Evolutionary conservation across 768 basidiomycete species (phyloP), one percentile per base, ranked within the genome.

Genomic region (Rhizopogon vesiculosus): DNA sequence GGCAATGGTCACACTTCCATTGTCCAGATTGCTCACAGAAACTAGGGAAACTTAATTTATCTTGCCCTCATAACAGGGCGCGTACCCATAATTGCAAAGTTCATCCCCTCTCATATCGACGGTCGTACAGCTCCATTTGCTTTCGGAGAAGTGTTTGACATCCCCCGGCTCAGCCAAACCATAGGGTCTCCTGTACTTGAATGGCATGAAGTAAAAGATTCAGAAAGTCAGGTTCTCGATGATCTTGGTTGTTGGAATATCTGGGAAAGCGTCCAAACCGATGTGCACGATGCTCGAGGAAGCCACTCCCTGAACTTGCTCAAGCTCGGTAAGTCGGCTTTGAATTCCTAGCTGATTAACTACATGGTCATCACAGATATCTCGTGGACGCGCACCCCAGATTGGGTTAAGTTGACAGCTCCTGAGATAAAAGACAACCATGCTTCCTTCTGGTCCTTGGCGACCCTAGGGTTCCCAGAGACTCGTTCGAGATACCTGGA

Each of bases 171-270:
- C 5, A 70, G 76, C 31, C 65, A 72, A 50, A 62, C 65, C 12
- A 62, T 85, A 22, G 71, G 74, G 18, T 69, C 62, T 41, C 79
- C 84, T 0, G 63, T 87, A 12, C 63, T 86, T 5, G 84, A 87
- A 67, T 87, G 85, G 85, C 73, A 78, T 43, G 77, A 86, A 56
- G 76, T 87, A 45, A 87, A 87, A 64, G 70, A 79, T 54, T 63
- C 65, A 13, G 69, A 66, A 38, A 78, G 76, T 52, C 57, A 68
- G 7, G 61, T 65, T 22, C 56, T 61, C 22, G 71, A 72, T 25
- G 72, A 65, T 19, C 25, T 66, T 16, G 64, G 56, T 38, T 66
- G 67, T 56, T 63, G 60, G 57, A 56, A 41, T 51, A 43, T 58
- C 7, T 71, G 59, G 65, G 55, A 48, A 44, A 63, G 55, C 18